phyloP scores from a whole-genome alignment of 345 rosid species.

The Populus nigra region DNA sequence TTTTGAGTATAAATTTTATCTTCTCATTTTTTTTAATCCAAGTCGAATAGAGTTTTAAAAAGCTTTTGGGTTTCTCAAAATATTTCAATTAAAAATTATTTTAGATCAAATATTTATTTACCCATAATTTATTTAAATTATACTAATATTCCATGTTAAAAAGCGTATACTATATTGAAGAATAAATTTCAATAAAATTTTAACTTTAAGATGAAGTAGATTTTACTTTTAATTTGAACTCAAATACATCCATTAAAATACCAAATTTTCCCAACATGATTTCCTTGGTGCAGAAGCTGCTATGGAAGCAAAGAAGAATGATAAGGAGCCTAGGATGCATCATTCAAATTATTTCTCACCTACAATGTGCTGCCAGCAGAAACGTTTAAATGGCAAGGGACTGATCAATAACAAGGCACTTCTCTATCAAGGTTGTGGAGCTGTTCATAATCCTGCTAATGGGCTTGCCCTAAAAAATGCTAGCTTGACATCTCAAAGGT shows the following conservation, averaged over 20 bases:
- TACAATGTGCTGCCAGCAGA: slow-evolving; percentile 9
- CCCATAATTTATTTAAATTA: too few species aligned
- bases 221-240: too few species aligned
- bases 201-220: too few species aligned
- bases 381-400: slow-evolving; percentile 11
- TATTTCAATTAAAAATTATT: too few species aligned
- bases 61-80: too few species aligned
- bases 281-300: slow-evolving; percentile 34
- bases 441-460: not conserved
- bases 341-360: slow-evolving; percentile 5
- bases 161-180: accelerated
- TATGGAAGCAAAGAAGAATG: slow-evolving; percentile 21
- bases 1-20: too few species aligned
- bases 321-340: not conserved
- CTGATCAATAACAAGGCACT: not conserved
- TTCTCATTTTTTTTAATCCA: too few species aligned
- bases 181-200: too few species aligned
- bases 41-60: too few species aligned
- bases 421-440: slow-evolving; percentile 7
- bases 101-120: too few species aligned
- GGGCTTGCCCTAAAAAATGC: slow-evolving; percentile 9
- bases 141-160: too few species aligned
- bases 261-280: not conserved
- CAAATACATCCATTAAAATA: too few species aligned
- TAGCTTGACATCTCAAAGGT: slow-evolving; percentile 15